phyloP scores from a whole-genome alignment of 1,284 basidiomycete species.

The Ceratobasidium sp. region DNA sequence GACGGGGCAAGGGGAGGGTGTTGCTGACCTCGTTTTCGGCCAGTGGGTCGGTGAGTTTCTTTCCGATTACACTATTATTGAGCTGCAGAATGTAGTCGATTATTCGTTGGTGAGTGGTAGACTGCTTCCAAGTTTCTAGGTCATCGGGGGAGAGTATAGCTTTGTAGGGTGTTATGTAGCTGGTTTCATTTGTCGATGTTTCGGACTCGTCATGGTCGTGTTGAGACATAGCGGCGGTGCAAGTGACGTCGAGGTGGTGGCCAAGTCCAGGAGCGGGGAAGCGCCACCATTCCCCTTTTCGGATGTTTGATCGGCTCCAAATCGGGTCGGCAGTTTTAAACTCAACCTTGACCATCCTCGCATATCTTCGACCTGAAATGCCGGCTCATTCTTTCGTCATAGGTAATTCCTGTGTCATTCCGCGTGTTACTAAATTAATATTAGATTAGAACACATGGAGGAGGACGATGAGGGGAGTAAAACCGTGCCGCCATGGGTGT shows the following conservation, averaged over 20 bases:
- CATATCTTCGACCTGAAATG: conserved; percentile 8
- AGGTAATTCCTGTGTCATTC: background rate
- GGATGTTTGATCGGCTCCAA: conserved; percentile 3
- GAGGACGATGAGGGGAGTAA: conserved; percentile 84
- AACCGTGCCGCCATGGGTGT: conserved; percentile 85
- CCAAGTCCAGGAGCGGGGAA: background rate
- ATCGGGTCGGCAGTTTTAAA: background rate
- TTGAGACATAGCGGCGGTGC: conserved; percentile 2
- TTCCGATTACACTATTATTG: conserved; percentile 82
- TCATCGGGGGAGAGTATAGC: conserved; percentile 84
- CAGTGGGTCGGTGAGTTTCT: conserved; percentile 79
- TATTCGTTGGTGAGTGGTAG: conserved; percentile 78
- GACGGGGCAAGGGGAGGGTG: background rate
- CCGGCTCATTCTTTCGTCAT: conserved; percentile 28
- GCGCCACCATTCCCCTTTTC: background rate
- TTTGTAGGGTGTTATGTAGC: conserved; percentile 66
- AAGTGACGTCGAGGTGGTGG: conserved; percentile 4
- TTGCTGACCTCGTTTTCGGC: conserved; percentile 68
- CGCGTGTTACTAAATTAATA: background rate
- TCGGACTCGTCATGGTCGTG: background rate
- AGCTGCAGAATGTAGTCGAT: conserved; percentile 80
- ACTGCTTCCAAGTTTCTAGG: conserved; percentile 84
- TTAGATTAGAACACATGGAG: conserved; percentile 88
- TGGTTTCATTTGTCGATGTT: background rate
- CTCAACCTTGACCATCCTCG: background rate